A percentile compares a stretch with the other conserved stretches of the same genome.
These are phyloP conservation scores for Teratosphaeria nubilosa DNA, from an alignment of 2,329 filamentous ascomycete species.

Conservation along the genomic window DNA sequence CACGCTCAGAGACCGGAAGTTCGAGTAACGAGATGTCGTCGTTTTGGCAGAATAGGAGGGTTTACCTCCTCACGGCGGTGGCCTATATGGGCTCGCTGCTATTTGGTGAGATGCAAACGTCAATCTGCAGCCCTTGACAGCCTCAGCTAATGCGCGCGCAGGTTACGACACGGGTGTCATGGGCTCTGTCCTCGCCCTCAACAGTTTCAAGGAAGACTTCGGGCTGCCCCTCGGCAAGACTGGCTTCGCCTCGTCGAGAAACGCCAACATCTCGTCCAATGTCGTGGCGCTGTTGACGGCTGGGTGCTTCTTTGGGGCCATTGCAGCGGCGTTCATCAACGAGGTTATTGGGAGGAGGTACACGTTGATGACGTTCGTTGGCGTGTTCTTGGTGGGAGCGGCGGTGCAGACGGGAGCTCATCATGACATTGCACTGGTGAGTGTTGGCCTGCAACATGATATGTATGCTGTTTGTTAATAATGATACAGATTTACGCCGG, in stretches of 20 bases:
- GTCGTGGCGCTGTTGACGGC: slow-evolving; percentile 61
- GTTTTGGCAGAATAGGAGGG: slow-evolving; percentile 33
- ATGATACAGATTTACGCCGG: slow-evolving; percentile 51
- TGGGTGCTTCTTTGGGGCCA: slow-evolving; percentile 56
- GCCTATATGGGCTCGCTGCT: slow-evolving; percentile 36
- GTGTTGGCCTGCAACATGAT: neutral
- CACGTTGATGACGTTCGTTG: slow-evolving; percentile 46
- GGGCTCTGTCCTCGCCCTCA: slow-evolving; percentile 53
- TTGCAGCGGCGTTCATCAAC: slow-evolving; percentile 45
- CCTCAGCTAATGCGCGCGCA: neutral
- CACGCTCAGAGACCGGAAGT: neutral
- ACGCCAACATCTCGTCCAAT: slow-evolving; percentile 49
- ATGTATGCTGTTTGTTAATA: neutral
- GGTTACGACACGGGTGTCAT: slow-evolving; percentile 53
- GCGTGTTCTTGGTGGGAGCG: slow-evolving; percentile 51
- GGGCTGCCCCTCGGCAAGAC: slow-evolving; percentile 36
- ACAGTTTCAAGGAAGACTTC: slow-evolving; percentile 39
- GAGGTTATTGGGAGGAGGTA: slow-evolving; percentile 47
- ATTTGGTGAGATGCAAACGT: slow-evolving; percentile 21
- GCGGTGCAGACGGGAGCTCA: slow-evolving; percentile 52
- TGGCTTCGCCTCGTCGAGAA: slow-evolving; percentile 33
- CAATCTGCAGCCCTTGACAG: neutral
- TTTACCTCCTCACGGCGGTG: slow-evolving; percentile 35
- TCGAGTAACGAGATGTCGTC: neutral
- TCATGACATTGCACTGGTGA: slow-evolving; percentile 43